Base-by-base conservation (phyloP, 306 rosid genomes). In the Pyrus pyrifolia region DNA sequence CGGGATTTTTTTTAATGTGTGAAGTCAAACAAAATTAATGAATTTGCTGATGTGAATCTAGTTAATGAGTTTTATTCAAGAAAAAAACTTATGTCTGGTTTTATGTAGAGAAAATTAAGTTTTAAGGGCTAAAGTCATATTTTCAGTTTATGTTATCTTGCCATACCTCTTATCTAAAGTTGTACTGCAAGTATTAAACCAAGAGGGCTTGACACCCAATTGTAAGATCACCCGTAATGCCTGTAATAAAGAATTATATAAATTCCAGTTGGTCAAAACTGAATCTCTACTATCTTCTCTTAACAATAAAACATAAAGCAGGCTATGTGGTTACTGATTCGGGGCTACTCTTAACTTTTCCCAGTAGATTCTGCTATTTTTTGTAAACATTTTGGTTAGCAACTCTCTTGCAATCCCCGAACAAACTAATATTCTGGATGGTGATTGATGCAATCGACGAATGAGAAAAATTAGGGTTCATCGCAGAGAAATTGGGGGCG, bases 171-270 rank as follows among this genome's bases (percentile, higher is more conserved):
- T 92, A 49, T 81, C 79, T 72, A 95, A 70, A 76, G 81, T 81
- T 22, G 96, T 91, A 83, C 97, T 89, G 72, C 90, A 79, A 57
- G 97, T 93, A 84, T 93, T 93, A 86, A 93, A 95, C 99, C 99
- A 95, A 65, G 96, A 87, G 51, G 97, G 97, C 79, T 85, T 88
- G 83, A 95, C 97, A 57, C 99, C 97, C 82, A 92, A 86, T 82
- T 95, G 99, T 88, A 95, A 86, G 79, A 95, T 89, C 97, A 89
- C 91, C 79, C 96, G 89, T 68, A 95, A 79, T 40, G 97, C 99
- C 99, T 95, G 93, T 58, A 63, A 70, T 70, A 8, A 17, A 75
- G 21, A 74, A 79, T 74, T 35, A 45, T 73, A 77, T 42, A 68
- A 71, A 70, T 33, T 69, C 21, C 8, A 51, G 18, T 64, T 33